Conservation (phyloP, 2,329 filamentous ascomycete species). For the Ceratocystis diversiconidia region DNA sequence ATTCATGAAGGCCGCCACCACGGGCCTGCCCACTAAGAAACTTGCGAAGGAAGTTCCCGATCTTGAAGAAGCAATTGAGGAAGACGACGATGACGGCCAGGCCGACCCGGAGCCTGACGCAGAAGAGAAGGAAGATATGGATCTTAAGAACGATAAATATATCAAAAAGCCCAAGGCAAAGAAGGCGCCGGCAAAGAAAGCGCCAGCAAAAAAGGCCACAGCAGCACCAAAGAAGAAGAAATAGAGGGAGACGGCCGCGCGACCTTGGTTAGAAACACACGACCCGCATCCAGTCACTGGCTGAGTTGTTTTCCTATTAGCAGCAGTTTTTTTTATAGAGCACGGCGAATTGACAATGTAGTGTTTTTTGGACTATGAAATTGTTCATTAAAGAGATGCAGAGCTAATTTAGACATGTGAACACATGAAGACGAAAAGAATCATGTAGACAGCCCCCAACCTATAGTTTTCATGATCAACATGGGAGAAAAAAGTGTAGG, state of each 20-base stretch:
- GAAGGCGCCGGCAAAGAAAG: constrained; percentile 35
- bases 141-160: constrained; percentile 89
- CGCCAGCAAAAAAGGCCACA: constrained; percentile 29
- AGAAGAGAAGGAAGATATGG: constrained; percentile 62
- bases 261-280: constrained; percentile 1
- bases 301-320: neutral
- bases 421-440: no score
- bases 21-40: constrained; percentile 49
- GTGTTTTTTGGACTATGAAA: no score
- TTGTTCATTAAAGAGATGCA: no score
- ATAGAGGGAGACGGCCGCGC: neutral
- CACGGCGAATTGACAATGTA: no score
- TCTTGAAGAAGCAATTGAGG: constrained; percentile 89
- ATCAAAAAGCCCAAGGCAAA: constrained; percentile 77
- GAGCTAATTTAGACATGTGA: no score
- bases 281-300: neutral
- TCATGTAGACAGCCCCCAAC: no score
- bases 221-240: constrained; percentile 19
- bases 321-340: no score
- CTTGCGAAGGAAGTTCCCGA: constrained; percentile 67
- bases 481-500: no score
- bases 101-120: constrained; percentile 42
- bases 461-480: no score
- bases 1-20: constrained; percentile 86
- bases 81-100: constrained; percentile 70